Conservation (phyloP, 305 asterid genomes). For the Solanum hybrid region DNA sequence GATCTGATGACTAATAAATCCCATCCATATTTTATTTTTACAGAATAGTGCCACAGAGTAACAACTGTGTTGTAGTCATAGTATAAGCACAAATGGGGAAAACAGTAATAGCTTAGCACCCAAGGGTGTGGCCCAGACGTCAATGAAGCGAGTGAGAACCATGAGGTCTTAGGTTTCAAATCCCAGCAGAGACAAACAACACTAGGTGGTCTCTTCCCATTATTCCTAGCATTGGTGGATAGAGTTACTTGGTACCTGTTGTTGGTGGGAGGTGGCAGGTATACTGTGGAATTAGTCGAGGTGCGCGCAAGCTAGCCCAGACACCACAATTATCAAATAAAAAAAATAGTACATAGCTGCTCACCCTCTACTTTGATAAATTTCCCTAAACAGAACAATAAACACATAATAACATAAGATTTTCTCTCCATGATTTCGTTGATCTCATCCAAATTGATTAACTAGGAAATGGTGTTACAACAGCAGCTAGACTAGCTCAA, state of each 20-base stretch:
- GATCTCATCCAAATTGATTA: neutral
- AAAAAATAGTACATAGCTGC: neutral
- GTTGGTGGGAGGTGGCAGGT: neutral
- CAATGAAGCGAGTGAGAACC: neutral
- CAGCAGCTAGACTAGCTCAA: neutral
- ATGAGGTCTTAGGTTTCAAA: neutral
- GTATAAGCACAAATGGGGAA: neutral
- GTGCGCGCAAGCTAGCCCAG: neutral
- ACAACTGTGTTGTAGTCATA: neutral
- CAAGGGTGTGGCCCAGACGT: neutral
- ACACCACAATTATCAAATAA: neutral
- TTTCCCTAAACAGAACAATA: neutral
- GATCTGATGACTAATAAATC: neutral
- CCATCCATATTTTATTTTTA: neutral
- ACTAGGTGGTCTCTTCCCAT: neutral
- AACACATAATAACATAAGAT: neutral
- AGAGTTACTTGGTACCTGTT: neutral
- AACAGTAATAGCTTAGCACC: neutral
- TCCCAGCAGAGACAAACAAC: neutral
- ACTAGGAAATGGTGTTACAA: neutral
- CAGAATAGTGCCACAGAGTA: neutral
- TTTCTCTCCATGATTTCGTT: neutral
- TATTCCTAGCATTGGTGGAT: neutral
- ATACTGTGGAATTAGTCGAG: neutral
- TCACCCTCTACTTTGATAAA: neutral